Conservation (phyloP, 108 stramenopile genomes). For the Cyclotella baltica region DNA sequence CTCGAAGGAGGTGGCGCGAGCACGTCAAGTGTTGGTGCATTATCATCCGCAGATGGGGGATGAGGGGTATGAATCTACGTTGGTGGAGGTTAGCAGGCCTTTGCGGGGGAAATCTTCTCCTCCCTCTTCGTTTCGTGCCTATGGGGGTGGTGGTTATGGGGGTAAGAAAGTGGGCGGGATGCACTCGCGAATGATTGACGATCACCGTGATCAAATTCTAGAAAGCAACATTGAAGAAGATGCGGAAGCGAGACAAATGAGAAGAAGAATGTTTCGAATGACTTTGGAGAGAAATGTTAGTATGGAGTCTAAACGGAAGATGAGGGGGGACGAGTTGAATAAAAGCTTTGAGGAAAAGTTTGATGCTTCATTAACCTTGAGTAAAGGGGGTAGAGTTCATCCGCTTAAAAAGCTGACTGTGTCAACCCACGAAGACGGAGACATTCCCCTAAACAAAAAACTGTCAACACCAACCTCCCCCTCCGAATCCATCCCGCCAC, state of each 20-base stretch:
- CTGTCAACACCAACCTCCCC: background rate
- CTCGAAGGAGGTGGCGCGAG: background rate
- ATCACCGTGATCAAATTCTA: conserved; percentile 19
- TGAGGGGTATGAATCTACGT: conserved; percentile 53
- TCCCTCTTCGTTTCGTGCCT: background rate
- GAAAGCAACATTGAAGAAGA: conserved; percentile 35
- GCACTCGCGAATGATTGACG: conserved; percentile 50
- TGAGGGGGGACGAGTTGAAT: no score
- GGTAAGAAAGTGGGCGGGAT: conserved; percentile 22
- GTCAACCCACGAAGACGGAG: conserved; percentile 12
- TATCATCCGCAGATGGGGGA: conserved; percentile 60
- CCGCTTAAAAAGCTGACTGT: conserved; percentile 44
- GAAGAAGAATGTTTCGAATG: conserved; percentile 36
- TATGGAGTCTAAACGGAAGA: no score
- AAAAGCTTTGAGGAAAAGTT: no score
- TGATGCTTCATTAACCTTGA: no score
- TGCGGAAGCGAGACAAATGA: conserved; percentile 47
- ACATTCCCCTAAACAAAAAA: background rate
- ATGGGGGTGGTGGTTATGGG: background rate
- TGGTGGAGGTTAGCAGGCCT: conserved; percentile 17
- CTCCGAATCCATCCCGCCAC: conserved; percentile 16
- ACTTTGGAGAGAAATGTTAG: conserved; percentile 36
- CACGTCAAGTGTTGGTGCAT: conserved; percentile 51
- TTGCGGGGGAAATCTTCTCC: background rate
- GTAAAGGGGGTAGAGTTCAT: conserved; percentile 30